phyloP scores from a whole-genome alignment of 305 asterid genomes.

The Fraxinus baroniana region DNA sequence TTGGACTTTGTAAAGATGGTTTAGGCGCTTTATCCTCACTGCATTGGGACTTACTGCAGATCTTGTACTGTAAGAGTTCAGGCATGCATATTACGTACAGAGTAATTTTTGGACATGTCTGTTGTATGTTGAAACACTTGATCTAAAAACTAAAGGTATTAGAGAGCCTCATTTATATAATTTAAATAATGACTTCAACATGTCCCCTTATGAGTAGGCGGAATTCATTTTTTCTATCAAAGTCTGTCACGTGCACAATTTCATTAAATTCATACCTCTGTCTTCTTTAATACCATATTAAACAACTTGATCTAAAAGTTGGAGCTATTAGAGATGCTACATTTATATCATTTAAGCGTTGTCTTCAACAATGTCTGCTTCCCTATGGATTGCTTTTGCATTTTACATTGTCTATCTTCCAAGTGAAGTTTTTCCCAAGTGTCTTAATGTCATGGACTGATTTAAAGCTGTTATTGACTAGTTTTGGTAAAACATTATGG shows the following conservation, averaged over 20 bases:
- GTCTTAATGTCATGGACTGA: conserved; percentile 4
- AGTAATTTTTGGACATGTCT: neutral
- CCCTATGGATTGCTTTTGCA: conserved; percentile 13
- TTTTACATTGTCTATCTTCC: neutral
- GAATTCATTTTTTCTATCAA: neutral
- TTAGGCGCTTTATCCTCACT: neutral
- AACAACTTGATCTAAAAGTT: neutral
- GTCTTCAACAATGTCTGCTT: neutral
- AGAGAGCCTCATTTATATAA: neutral
- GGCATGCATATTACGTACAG: neutral
- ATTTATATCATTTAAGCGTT: neutral
- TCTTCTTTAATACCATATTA: neutral
- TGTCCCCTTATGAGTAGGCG: neutral
- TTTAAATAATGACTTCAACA: neutral
- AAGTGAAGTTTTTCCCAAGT: neutral
- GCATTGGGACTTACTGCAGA: neutral
- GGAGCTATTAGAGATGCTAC: neutral
- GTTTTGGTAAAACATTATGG: neutral
- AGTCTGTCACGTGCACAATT: neutral
- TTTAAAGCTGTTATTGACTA: conserved; percentile 10
- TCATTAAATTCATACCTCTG: neutral
- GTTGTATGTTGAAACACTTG: neutral
- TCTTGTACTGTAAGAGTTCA: neutral
- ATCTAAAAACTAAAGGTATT: neutral
- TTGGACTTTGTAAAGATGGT: neutral